Evolutionary conservation across 164 flowering plant genomes (phyloP).

Genomic region (Houttuynia cordata): DNA sequence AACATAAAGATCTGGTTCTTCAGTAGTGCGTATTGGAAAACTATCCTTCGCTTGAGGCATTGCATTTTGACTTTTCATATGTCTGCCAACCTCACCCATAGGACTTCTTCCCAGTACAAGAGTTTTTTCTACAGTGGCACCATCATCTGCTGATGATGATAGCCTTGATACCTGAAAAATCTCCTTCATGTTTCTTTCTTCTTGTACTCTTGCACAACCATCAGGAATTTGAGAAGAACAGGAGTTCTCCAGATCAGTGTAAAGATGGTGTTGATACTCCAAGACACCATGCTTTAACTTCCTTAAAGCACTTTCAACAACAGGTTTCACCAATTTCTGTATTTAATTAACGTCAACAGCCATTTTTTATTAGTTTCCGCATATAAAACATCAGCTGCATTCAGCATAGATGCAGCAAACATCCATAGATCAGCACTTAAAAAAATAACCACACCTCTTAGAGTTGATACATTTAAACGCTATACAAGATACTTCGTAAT

Average conservation of each 20-base stretch:
- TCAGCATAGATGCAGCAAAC: neutral
- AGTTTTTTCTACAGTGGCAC: slow-evolving; percentile 7
- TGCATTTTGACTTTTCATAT: slow-evolving; percentile 15
- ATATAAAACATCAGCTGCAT: neutral
- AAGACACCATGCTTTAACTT: neutral
- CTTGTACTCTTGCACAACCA: neutral
- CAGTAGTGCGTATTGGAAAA: slow-evolving; percentile 8
- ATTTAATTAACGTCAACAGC: neutral
- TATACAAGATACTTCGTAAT: too few relatives aligned
- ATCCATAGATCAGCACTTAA: neutral
- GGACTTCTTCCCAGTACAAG: slow-evolving; percentile 13
- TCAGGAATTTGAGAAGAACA: neutral
- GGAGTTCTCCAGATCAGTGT: neutral
- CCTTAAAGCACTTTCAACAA: neutral
- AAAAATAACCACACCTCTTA: neutral
- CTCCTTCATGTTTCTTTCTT: neutral
- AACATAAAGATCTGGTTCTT: slow-evolving; percentile 3
- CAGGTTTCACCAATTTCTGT: neutral
- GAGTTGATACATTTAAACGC: neutral
- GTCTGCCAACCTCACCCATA: slow-evolving; percentile 8
- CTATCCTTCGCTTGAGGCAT: slow-evolving; percentile 12
- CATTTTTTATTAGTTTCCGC: neutral
- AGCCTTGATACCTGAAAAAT: neutral
- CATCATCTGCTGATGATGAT: neutral
- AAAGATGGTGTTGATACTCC: neutral